Conservation (phyloP, 2,329 filamentous ascomycete genomes). For the Talaromyces funiculosus region DNA sequence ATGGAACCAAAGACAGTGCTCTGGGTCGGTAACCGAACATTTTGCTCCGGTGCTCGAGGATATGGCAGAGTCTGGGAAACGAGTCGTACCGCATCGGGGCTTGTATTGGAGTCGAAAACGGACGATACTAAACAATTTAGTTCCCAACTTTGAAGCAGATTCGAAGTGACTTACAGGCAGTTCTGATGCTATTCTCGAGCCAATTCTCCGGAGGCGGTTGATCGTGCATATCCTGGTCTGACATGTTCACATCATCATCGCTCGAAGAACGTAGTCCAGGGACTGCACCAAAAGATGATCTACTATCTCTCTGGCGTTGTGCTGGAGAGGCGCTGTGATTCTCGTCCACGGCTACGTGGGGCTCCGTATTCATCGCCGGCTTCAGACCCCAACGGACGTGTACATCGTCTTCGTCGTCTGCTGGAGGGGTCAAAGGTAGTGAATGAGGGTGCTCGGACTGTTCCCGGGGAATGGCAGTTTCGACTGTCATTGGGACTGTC, state of each 20-base stretch:
- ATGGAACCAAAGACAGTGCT: constrained; percentile 49
- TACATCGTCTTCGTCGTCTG: constrained; percentile 31
- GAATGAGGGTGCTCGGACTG: constrained; percentile 28
- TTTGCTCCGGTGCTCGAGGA: constrained; percentile 37
- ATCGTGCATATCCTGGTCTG: constrained; percentile 15
- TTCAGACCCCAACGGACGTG: constrained; percentile 34
- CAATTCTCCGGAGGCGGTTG: constrained; percentile 27
- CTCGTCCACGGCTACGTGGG: constrained; percentile 26
- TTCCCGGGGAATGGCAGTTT: constrained; percentile 4
- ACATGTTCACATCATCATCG: constrained; percentile 25
- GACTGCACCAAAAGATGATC: constrained; percentile 28
- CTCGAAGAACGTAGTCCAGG: constrained; percentile 25
- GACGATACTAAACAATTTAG: constrained; percentile 28
- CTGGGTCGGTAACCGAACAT: constrained; percentile 24
- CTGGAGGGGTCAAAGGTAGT: constrained; percentile 37
- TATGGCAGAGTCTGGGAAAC: constrained; percentile 58
- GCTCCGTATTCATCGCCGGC: constrained; percentile 23
- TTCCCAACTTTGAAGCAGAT: not conserved
- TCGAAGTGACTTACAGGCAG: constrained; percentile 27
- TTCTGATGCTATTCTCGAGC: constrained; percentile 33
- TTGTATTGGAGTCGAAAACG: constrained; percentile 30
- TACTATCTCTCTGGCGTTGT: constrained; percentile 23
- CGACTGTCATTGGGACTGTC: not conserved
- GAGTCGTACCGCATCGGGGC: constrained; percentile 47
- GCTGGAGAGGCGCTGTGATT: constrained; percentile 24